A percentile compares a stretch with the other conserved stretches of the same genome.
Conservation (phyloP, 441 rosid species). For the Populus hybrid region DNA sequence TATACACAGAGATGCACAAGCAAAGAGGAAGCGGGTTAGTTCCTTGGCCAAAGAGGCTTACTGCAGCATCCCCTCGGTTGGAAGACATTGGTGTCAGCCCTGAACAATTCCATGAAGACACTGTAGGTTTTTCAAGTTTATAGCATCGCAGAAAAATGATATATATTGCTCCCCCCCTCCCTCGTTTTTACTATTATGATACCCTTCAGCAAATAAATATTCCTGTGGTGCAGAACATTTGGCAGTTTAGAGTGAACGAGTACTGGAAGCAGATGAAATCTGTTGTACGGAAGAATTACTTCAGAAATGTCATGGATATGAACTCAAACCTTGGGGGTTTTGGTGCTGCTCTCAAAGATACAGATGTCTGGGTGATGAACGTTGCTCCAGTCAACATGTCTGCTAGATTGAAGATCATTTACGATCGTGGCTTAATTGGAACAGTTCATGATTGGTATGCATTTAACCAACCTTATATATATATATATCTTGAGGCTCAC, state of each 20-base stretch:
- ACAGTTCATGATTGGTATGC: conserved; percentile 89
- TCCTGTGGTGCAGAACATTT: conserved; percentile 39
- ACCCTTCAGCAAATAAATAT: conserved; percentile 8
- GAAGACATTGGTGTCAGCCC: conserved; percentile 75
- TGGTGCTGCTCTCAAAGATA: conserved; percentile 74
- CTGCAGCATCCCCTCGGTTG: conserved; percentile 72
- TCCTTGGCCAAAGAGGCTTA: conserved; percentile 90
- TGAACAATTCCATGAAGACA: conserved; percentile 68
- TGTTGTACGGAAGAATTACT: conserved; percentile 54
- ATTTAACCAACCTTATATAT: background rate
- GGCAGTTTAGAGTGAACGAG: conserved; percentile 76
- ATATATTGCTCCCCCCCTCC: background rate
- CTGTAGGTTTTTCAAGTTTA: conserved; percentile 43
- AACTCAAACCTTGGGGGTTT: conserved; percentile 87
- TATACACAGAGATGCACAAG: conserved; percentile 66
- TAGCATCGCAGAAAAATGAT: background rate
- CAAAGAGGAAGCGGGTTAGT: conserved; percentile 75
- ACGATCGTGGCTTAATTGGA: conserved; percentile 91
- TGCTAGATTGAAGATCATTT: conserved; percentile 70
- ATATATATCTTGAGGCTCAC: background rate
- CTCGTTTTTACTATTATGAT: background rate
- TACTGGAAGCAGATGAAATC: conserved; percentile 91
- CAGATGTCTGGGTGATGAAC: conserved; percentile 93
- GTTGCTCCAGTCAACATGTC: conserved; percentile 67
- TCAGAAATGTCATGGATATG: conserved; percentile 98